Base-by-base conservation (phyloP, 108 stramenopile species). In the Craspedostauros australis region DNA sequence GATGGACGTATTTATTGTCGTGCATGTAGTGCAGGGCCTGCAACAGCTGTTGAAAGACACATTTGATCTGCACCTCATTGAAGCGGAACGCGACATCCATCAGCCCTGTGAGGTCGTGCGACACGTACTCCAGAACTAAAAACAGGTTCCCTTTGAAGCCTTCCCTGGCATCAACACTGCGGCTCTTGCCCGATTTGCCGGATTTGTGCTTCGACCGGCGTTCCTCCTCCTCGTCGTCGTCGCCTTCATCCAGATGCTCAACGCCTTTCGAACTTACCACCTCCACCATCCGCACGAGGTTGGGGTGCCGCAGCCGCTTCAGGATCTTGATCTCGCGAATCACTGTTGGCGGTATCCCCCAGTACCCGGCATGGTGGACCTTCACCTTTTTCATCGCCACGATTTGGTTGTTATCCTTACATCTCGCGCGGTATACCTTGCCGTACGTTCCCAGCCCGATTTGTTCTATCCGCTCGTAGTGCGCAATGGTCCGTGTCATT, bases 361-460 rank as follows among this genome's bases (percentile, higher is more conserved):
- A 72, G 44, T 83, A 70, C 24, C 60, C 70, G 7, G 64, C 72
- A 57, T 81, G 72, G 38, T 84, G 80, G 38, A 86, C 49, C 11
- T 82, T 73, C 19, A 92, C 79, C 58, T 88, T 88, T 60, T 92
- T 92, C 19, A 92, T 54, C 12, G 91, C 91, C 24, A 88, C 86
- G 22, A 76, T 64, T 49, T 64, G 71, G 27, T 68, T 48, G 9
- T 69, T 54, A 41, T 79, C 76, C 27, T 76, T 57, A 44, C 73
- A 80, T 19, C 59, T 64, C 20, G 86, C 85, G 29, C 70, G 47
- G 45, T 91, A 91, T 9, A 91, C 90, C 65, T 86, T 79, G n/a
- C 90, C 90, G 43, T 91, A 91, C 0, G 90, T 86, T 5, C 90
- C 90, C 51, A 86, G 80, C n/a, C 91, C 91, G 22, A 91, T 88